Evolutionary conservation across 441 rosid genomes (phyloP), one percentile per base, ranked within the genome.

Genomic region (Gossypium trilobum): DNA sequence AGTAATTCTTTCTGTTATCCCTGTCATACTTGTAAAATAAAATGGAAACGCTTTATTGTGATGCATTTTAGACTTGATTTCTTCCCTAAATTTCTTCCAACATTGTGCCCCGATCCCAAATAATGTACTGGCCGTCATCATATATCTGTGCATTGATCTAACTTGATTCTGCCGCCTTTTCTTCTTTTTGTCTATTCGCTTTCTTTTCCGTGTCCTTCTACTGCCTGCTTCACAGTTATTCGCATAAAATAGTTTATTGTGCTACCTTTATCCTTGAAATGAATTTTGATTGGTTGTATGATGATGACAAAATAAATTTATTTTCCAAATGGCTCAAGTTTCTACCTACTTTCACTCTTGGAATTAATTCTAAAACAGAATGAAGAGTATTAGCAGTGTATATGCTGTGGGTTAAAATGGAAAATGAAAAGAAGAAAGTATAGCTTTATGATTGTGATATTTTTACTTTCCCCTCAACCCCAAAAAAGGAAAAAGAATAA

Each of bases 41-140:
- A 51, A 65, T 67, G 60, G 73, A 60, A 63, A 77, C 72, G 44
- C 50, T 58, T 25, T 29, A 14, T 51, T 46, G 44, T 74, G 44
- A 70, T 67, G 42, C 9, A 48, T 11, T 71, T 39, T 76, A 23
- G 64, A 62, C 50, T 65, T 75, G 61, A 74, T 27, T 73, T 68
- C 58, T 61, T 64, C 78, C 76, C 14, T 65, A 55, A 72, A 51
- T 65, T 78, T 77, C 71, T 42, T 74, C 78, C 54, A 8, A 73
- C 77, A 74, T 51, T 70, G 19, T 51, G 46, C 27, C 60, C 51
- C 1, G 68, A n/a, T 44, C 17, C 31, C 62, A 56, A 70, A 33
- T 25, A 19, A 1, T 48, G 10, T 36, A 5, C 56, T 4, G 16
- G 36, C 9, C 48, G 50, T 13, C 44, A 4, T 61, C 71, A 39